Evolutionary conservation across 2,329 filamentous ascomycete genomes (phyloP).

Genomic region (Colletotrichum coccodes): DNA sequence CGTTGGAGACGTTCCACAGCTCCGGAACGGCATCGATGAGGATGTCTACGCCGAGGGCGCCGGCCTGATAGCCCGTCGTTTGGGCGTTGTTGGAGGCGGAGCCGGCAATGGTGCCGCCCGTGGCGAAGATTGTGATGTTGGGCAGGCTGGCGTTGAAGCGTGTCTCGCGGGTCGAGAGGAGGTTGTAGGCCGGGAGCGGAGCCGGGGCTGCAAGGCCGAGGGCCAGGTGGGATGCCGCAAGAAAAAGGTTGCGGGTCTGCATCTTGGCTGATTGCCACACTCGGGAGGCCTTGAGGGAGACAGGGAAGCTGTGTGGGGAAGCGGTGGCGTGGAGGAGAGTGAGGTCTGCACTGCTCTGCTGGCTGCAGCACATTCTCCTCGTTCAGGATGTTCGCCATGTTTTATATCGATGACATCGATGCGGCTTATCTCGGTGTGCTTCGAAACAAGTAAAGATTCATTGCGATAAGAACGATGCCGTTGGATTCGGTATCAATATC

Average conservation of each 20-base stretch:
- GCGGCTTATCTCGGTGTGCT: too few relatives aligned
- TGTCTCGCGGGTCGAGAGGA: conserved; percentile 20
- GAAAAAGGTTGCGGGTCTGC: conserved; percentile 16
- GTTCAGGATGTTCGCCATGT: neutral
- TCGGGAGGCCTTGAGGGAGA: neutral
- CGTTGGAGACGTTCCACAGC: conserved; percentile 63
- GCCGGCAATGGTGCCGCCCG: conserved; percentile 69
- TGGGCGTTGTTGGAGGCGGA: conserved; percentile 57
- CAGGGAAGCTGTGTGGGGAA: neutral
- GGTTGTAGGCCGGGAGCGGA: conserved; percentile 3
- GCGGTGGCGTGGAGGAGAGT: neutral
- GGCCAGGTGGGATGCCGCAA: conserved; percentile 20
- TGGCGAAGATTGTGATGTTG: conserved; percentile 67
- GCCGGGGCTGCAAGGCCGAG: conserved; percentile 24
- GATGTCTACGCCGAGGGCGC: conserved; percentile 57
- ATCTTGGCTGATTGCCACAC: neutral
- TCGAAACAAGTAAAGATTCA: neutral
- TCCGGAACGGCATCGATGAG: conserved; percentile 66
- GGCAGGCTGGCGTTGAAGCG: conserved; percentile 55
- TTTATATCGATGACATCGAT: conserved; percentile 1
- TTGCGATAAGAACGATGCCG: conserved; percentile 1
- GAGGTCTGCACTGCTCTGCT: conserved; percentile 1
- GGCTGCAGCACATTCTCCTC: neutral
- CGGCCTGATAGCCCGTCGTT: conserved; percentile 54
- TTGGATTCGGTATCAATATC: conserved; percentile 4